Percentiles rank a stretch among this genome's conserved stretches.
These are phyloP conservation scores for Amanita rimosa DNA, from an alignment of 768 basidiomycete genomes.

Conservation along the genomic window DNA sequence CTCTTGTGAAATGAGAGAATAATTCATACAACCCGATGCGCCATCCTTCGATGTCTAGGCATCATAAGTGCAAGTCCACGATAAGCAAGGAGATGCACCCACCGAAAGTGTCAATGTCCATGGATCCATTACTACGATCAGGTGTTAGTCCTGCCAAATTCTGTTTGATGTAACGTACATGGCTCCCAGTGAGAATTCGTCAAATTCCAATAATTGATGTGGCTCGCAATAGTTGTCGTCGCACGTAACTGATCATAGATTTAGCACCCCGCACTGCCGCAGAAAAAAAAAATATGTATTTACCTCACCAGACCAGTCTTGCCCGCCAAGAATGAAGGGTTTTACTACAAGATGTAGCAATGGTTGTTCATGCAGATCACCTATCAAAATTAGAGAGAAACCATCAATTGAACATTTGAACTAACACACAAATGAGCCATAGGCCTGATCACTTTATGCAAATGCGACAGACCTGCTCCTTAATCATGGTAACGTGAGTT, in stretches of 20 bases:
- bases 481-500: conserved; percentile 44
- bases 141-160: background rate
- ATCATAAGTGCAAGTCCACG: background rate
- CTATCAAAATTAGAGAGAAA: conserved; percentile 87
- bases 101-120: conserved; percentile 82
- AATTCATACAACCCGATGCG: conserved; percentile 36
- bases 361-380: conserved; percentile 91
- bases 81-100: conserved; percentile 7
- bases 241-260: conserved; percentile 58
- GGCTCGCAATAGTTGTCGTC: conserved; percentile 67
- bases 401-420: conserved; percentile 82
- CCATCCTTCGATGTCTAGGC: conserved; percentile 43
- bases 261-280: background rate
- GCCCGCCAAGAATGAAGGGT: conserved; percentile 70
- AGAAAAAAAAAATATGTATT: conserved; percentile 7
- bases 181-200: conserved; percentile 99
- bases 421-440: conserved; percentile 25
- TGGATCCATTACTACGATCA: conserved; percentile 76
- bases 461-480: conserved; percentile 56
- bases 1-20: conserved; percentile 64
- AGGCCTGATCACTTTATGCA: background rate
- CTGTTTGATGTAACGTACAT: conserved; percentile 28
- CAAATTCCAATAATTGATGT: conserved; percentile 93
- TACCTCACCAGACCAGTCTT: conserved; percentile 94
- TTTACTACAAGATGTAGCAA: conserved; percentile 83